These are phyloP conservation scores for Eucalyptus sideroxylon DNA, from an alignment of 345 rosid genomes.

Conservation along the genomic window DNA sequence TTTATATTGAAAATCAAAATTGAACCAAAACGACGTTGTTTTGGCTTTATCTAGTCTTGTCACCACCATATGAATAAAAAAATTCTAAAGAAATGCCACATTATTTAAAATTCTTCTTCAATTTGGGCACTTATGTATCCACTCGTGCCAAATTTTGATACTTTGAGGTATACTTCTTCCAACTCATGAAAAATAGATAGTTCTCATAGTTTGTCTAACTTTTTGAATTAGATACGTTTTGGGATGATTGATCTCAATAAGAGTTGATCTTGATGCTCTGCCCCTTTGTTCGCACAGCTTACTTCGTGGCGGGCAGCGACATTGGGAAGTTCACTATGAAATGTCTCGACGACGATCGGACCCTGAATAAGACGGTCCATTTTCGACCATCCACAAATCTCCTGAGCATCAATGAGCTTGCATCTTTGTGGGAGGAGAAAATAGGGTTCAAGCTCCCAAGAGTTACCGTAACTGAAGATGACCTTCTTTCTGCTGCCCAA, in stretches of 20 bases:
- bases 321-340: constrained; percentile 60
- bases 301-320: constrained; percentile 50
- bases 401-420: constrained; percentile 54
- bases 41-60: not conserved
- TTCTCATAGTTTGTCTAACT: not conserved
- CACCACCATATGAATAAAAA: too few species aligned
- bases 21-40: too few species aligned
- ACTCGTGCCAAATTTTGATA: too few species aligned
- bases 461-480: constrained; percentile 20
- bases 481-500: constrained; percentile 37
- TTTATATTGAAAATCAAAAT: not conserved
- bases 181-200: not conserved
- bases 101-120: too few species aligned
- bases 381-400: constrained; percentile 39
- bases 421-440: constrained; percentile 51
- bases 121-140: too few species aligned
- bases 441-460: constrained; percentile 38
- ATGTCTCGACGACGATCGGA: constrained; percentile 29
- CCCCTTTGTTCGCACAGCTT: constrained; percentile 14
- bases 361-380: constrained; percentile 45
- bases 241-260: not conserved
- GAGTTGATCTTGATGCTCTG: not conserved
- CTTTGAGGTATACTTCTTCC: too few species aligned
- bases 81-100: too few species aligned
- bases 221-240: not conserved